Conservation (phyloP, 345 rosid species). For the Cardamine chenopodiifolia region DNA sequence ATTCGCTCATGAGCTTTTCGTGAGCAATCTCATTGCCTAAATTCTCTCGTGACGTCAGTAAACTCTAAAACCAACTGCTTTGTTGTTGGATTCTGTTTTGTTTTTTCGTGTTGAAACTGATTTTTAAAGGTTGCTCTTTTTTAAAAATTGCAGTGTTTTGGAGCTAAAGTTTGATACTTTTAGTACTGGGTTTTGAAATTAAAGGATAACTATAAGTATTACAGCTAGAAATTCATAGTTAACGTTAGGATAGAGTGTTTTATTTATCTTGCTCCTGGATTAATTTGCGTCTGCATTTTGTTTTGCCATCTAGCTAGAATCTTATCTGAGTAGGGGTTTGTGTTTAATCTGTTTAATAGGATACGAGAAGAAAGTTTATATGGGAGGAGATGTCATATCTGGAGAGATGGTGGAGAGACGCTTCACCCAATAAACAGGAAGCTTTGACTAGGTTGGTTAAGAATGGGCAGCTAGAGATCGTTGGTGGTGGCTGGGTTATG, state of each 20-base stretch:
- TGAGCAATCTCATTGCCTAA: background rate
- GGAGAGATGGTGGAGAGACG: conserved; percentile 99
- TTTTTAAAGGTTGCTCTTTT: background rate
- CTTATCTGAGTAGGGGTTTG: background rate
- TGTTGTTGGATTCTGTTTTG: background rate
- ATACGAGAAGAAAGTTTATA: conserved; percentile 81
- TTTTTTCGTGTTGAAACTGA: background rate
- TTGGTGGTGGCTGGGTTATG: conserved; percentile 99
- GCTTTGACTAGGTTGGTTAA: conserved; percentile 73
- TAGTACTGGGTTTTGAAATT: background rate
- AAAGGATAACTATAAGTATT: background rate
- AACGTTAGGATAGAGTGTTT: background rate
- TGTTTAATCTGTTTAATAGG: conserved; percentile 53
- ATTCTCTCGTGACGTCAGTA: conserved; percentile 32
- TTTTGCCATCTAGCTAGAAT: background rate
- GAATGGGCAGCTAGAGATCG: conserved; percentile 94
- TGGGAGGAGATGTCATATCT: conserved; percentile 99
- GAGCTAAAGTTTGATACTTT: background rate
- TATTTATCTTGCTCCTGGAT: background rate
- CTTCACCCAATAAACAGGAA: conserved; percentile 62
- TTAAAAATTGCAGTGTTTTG: background rate
- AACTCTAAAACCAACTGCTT: background rate
- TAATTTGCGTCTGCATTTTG: background rate
- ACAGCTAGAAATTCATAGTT: background rate
- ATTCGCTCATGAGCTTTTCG: conserved; percentile 17